Evolutionary conservation across 192 early-diverging fungal genomes (phyloP).

Genomic region (Podila clonocystis): DNA sequence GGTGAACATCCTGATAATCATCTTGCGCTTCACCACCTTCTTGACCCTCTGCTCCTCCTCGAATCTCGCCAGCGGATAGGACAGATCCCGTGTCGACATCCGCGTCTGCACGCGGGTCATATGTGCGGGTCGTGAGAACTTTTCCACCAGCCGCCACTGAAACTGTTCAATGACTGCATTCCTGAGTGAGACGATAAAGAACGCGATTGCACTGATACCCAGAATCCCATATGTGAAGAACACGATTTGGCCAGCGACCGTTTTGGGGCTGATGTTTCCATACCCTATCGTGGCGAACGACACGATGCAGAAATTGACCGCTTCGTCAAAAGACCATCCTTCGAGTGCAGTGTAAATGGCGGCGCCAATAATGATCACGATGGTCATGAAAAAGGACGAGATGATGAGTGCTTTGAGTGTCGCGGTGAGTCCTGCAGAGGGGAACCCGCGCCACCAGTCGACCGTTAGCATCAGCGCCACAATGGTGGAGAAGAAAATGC

Average conservation of each 20-base stretch:
- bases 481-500: constrained; percentile 15
- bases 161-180: constrained; percentile 46
- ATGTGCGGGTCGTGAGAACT: constrained; percentile 28
- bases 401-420: constrained; percentile 36
- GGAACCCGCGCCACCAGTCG: constrained; percentile 45
- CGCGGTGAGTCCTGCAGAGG: constrained; percentile 29
- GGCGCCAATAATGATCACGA: constrained; percentile 30
- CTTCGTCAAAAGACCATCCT: constrained; percentile 35
- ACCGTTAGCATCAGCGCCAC: constrained; percentile 22
- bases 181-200: constrained; percentile 36
- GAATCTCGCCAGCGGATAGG: constrained; percentile 21
- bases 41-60: constrained; percentile 40
- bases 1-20: constrained; percentile 30
- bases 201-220: constrained; percentile 29
- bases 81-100: constrained; percentile 32
- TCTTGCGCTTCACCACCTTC: constrained; percentile 23
- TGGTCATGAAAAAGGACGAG: constrained; percentile 44
- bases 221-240: constrained; percentile 38
- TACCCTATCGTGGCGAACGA: constrained; percentile 47
- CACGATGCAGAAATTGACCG: constrained; percentile 49
- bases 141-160: constrained; percentile 32
- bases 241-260: constrained; percentile 16
- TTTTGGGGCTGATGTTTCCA: constrained; percentile 32
- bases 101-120: constrained; percentile 40
- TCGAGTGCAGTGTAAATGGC: constrained; percentile 26